Percentiles rank a stretch among this genome's conserved stretches.
Evolutionary conservation across 1,284 basidiomycete genomes (phyloP).

Genomic region (Ceratobasidium sp.): DNA sequence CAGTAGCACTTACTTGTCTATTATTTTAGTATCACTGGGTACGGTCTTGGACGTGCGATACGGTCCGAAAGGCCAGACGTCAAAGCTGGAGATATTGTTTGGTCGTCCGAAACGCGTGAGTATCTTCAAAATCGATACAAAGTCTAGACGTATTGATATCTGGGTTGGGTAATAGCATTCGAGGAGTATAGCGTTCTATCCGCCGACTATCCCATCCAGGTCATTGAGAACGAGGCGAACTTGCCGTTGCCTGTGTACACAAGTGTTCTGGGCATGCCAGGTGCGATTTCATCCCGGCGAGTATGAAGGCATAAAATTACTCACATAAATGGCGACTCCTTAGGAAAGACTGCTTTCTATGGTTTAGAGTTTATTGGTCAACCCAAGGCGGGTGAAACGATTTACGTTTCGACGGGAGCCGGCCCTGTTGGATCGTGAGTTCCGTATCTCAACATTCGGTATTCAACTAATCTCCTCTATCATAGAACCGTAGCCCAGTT

Average conservation of each 20-base stretch:
- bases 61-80: slow-evolving; percentile 56
- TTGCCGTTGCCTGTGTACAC: slow-evolving; percentile 66
- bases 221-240: slow-evolving; percentile 58
- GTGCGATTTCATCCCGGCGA: slow-evolving; percentile 46
- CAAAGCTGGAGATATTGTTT: slow-evolving; percentile 64
- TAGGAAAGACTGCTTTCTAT: slow-evolving; percentile 61
- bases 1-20: too few relatives aligned
- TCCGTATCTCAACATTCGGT: background rate
- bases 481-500: slow-evolving; percentile 67
- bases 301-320: too few relatives aligned
- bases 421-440: slow-evolving; percentile 65
- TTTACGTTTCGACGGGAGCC: slow-evolving; percentile 70
- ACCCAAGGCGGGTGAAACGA: slow-evolving; percentile 67
- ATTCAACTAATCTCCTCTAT: background rate
- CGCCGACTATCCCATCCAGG: slow-evolving; percentile 46
- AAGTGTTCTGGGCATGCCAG: slow-evolving; percentile 66
- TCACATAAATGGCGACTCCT: slow-evolving; percentile 16
- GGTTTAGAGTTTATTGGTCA: slow-evolving; percentile 54
- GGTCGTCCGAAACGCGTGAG: slow-evolving; percentile 57
- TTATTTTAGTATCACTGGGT: slow-evolving; percentile 55
- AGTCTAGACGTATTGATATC: slow-evolving; percentile 53
- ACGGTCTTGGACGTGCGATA: slow-evolving; percentile 48
- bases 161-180: slow-evolving; percentile 1
- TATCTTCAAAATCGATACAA: slow-evolving; percentile 46
- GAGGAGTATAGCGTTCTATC: slow-evolving; percentile 49